Percentiles rank a stretch among this genome's conserved stretches.
phyloP scores from a whole-genome alignment of 2,329 filamentous ascomycete genomes.

The Botrytis byssoidea region DNA sequence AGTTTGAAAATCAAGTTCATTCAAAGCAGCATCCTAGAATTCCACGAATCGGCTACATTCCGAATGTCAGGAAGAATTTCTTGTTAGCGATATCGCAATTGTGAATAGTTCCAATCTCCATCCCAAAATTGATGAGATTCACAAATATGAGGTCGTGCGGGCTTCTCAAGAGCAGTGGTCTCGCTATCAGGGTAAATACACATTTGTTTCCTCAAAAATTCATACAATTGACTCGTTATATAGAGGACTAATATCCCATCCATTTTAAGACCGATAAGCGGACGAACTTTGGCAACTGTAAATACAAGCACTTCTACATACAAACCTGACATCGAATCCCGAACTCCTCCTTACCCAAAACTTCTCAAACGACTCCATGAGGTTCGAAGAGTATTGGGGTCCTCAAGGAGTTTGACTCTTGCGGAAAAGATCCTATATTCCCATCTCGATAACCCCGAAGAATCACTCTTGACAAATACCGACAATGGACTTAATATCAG shows the following conservation, averaged over 20 bases:
- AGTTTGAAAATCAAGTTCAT: background rate
- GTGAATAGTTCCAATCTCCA: background rate
- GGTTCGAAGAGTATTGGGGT: conserved; percentile 70
- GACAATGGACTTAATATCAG: conserved; percentile 81
- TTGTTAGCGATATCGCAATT: conserved; percentile 20
- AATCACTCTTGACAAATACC: conserved; percentile 79
- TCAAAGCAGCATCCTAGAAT: conserved; percentile 9
- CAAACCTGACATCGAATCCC: conserved; percentile 36
- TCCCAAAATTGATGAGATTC: conserved; percentile 2
- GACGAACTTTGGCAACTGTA: conserved; percentile 36
- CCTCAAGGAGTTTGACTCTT: conserved; percentile 66
- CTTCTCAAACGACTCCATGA: conserved; percentile 74
- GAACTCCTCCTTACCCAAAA: conserved; percentile 73
- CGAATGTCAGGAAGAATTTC: conserved; percentile 13
- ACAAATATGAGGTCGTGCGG: conserved; percentile 34
- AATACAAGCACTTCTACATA: conserved; percentile 28
- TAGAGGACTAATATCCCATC: conserved; percentile 26
- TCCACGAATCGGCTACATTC: conserved; percentile 3
- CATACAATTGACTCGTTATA: conserved; percentile 26
- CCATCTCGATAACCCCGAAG: conserved; percentile 85
- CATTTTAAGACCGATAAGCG: conserved; percentile 26
- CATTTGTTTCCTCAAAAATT: conserved; percentile 26
- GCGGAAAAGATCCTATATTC: conserved; percentile 99
- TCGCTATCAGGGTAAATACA: conserved; percentile 36
- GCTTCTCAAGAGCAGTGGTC: conserved; percentile 37